Percentiles rank a stretch among this genome's conserved stretches.
Conservation (phyloP, 495 filamentous ascomycete species). For the Rhizodiscina lignyota region DNA sequence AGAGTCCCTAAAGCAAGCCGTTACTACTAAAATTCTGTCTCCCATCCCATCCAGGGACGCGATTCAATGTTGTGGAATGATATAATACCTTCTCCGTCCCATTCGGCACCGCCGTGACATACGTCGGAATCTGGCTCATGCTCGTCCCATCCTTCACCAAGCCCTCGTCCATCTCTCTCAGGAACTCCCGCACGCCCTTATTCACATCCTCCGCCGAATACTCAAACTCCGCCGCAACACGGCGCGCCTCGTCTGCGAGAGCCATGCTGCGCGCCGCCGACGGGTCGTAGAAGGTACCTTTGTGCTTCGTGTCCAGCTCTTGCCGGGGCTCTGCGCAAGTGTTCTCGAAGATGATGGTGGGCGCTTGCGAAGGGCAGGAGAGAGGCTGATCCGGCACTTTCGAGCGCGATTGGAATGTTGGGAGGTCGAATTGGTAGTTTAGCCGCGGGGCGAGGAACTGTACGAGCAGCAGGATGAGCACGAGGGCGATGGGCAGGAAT, state of each 20-base stretch:
- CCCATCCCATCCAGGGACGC: no score
- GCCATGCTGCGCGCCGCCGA: constrained; percentile 25
- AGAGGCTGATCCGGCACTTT: no score
- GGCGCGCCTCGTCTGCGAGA: constrained; percentile 55
- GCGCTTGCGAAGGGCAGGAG: constrained; percentile 5
- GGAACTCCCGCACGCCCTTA: constrained; percentile 66
- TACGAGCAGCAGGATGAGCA: constrained; percentile 7
- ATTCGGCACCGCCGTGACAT: constrained; percentile 89
- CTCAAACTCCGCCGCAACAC: constrained; percentile 72
- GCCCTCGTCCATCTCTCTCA: constrained; percentile 75
- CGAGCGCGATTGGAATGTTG: neutral
- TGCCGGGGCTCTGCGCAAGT: constrained; percentile 3
- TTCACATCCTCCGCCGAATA: constrained; percentile 65
- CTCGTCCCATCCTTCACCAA: constrained; percentile 59
- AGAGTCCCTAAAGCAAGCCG: constrained; percentile 53
- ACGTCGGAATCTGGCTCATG: constrained; percentile 91
- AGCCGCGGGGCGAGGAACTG: constrained; percentile 12
- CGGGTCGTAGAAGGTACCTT: no score
- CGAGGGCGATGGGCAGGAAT: constrained; percentile 5
- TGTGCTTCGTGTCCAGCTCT: constrained; percentile 9
- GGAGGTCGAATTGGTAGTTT: neutral
- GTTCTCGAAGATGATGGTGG: neutral
- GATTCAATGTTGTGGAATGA: constrained; percentile 1
- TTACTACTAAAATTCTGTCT: neutral
- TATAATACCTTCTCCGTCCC: constrained; percentile 73